phyloP scores from a whole-genome alignment of 257 asterid genomes.

The Gentiana dahurica region DNA sequence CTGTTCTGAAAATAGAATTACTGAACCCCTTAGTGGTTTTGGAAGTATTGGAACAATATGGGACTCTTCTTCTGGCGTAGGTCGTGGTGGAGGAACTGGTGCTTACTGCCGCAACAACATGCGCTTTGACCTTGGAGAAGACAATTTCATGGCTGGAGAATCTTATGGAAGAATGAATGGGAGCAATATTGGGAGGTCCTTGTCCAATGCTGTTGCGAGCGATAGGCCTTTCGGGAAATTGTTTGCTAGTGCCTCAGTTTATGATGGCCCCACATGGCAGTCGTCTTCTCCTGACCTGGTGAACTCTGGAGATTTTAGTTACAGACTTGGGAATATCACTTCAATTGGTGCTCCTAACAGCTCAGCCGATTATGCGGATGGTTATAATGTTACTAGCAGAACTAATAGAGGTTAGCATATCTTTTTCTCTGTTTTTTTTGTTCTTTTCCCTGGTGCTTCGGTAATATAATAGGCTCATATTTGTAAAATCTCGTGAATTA shows the following conservation, averaged over 20 bases:
- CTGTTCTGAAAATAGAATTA: conserved; percentile 33
- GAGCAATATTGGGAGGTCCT: conserved; percentile 20
- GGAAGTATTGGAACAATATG: conserved; percentile 56
- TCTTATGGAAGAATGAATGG: conserved; percentile 37
- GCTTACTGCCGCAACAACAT: conserved; percentile 26
- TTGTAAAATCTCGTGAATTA: too few relatives aligned
- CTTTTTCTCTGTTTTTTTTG: not conserved
- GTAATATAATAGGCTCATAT: too few relatives aligned
- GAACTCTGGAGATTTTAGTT: conserved; percentile 33
- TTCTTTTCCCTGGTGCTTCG: too few relatives aligned
- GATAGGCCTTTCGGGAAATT: conserved; percentile 26
- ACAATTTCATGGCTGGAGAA: conserved; percentile 27
- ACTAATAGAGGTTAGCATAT: conserved; percentile 54
- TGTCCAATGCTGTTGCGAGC: conserved; percentile 30
- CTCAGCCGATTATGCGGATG: conserved; percentile 45
- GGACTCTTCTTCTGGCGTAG: conserved; percentile 42
- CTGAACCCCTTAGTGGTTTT: conserved; percentile 29
- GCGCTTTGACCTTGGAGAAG: conserved; percentile 25
- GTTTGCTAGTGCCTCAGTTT: conserved; percentile 9
- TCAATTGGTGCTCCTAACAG: conserved; percentile 35
- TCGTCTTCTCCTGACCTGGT: conserved; percentile 45
- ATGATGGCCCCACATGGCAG: conserved; percentile 24
- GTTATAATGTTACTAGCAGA: conserved; percentile 37
- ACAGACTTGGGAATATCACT: conserved; percentile 36
- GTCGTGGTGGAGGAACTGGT: conserved; percentile 37